phyloP scores from a whole-genome alignment of 192 early-diverging fungal species.

The Linnemannia schmuckeri region DNA sequence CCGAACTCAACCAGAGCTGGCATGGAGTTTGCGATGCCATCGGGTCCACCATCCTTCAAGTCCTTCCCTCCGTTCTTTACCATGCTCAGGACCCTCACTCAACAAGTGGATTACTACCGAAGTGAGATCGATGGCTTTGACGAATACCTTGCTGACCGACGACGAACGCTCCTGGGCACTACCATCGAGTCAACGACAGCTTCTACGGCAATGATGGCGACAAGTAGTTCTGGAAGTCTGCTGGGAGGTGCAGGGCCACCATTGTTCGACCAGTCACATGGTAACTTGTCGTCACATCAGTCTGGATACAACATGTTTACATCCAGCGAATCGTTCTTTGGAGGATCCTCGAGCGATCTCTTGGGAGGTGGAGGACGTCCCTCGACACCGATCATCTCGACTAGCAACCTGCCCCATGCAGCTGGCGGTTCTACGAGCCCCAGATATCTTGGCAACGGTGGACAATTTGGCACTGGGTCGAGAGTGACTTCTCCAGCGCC shows the following conservation, averaged over 20 bases:
- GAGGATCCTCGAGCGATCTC: constrained; percentile 1
- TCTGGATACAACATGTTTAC: constrained; percentile 41
- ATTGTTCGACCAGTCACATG: constrained; percentile 5
- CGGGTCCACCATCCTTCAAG: constrained; percentile 58
- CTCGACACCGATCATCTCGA: constrained; percentile 58
- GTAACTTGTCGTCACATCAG: neutral
- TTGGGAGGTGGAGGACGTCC: constrained; percentile 36
- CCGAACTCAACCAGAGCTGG: neutral
- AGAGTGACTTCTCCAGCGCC: constrained; percentile 24
- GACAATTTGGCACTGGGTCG: neutral
- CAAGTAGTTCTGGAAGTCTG: neutral
- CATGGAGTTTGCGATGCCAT: constrained; percentile 25
- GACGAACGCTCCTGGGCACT: constrained; percentile 66
- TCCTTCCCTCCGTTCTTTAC: constrained; percentile 76
- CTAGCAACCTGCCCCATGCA: constrained; percentile 43
- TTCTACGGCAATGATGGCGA: neutral
- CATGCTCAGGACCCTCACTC: constrained; percentile 69
- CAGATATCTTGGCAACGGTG: constrained; percentile 8
- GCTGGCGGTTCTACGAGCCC: constrained; percentile 57
- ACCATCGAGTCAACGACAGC: constrained; percentile 8
- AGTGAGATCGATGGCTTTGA: constrained; percentile 73
- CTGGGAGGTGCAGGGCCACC: neutral
- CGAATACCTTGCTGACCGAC: constrained; percentile 61
- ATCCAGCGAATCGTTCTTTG: constrained; percentile 50
- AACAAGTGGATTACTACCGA: constrained; percentile 76